Evolutionary conservation across 2,329 filamentous ascomycete species (phyloP).

Genomic region (Botrytis medusae): DNA sequence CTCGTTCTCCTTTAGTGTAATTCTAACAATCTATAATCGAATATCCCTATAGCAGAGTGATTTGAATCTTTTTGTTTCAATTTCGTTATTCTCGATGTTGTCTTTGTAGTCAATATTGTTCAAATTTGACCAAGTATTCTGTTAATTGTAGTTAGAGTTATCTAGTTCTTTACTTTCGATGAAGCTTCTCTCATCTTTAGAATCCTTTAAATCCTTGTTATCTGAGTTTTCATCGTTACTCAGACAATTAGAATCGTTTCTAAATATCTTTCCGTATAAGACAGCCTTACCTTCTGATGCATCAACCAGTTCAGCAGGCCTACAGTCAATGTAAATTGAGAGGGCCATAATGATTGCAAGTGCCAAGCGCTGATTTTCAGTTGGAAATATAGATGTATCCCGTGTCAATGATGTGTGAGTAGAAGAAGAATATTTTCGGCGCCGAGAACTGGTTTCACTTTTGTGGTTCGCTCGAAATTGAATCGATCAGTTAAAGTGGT

Average conservation of each 20-base stretch:
- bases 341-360: not conserved
- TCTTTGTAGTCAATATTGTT: not conserved
- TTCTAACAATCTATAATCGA: slow-evolving; percentile 21
- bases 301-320: slow-evolving; percentile 8
- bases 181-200: not conserved
- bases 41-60: slow-evolving; percentile 22
- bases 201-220: not conserved
- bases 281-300: not conserved
- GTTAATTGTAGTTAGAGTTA: no score
- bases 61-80: slow-evolving; percentile 15
- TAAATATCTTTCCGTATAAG: no score
- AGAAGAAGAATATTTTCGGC: slow-evolving; percentile 25
- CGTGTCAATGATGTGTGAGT: slow-evolving; percentile 15
- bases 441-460: slow-evolving; percentile 26
- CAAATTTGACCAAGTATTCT: no score
- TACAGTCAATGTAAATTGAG: slow-evolving; percentile 1
- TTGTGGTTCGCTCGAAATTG: slow-evolving; percentile 24
- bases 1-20: slow-evolving; percentile 21
- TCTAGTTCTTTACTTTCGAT: no score
- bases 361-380: slow-evolving; percentile 2
- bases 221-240: no score
- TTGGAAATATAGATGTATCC: slow-evolving; percentile 7
- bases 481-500: slow-evolving; percentile 19
- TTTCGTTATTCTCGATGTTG: not conserved
- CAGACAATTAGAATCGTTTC: no score